Evolutionary conservation across 148 eudicot species (phyloP), one percentile per base, ranked within the genome.

Genomic region (Camellia lanceoleosa): DNA sequence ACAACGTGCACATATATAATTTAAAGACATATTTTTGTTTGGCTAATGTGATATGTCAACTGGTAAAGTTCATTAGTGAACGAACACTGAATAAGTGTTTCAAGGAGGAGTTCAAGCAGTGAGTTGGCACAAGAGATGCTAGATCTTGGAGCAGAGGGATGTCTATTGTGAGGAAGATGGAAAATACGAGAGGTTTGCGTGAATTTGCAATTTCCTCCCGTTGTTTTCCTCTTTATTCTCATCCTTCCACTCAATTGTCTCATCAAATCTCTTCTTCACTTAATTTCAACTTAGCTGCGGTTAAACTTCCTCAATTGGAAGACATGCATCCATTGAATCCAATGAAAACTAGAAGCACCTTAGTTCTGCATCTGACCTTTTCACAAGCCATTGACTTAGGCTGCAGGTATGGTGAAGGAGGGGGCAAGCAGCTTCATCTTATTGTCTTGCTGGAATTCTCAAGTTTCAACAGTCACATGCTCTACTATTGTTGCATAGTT

Each of bases 71-170:
- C 8, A 16, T 5, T 14, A 42, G 1, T 44, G 23, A 68, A 41
- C n/a, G 43, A 2, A 47, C 52, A 43, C 4, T 49, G n/a, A n/a
- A 56, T n/a, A n/a, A 47, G 55, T 23, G 51, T 49, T 70, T 70
- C 74, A 19, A 46, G 20, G 5, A 46, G 49, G 51, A 71, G 74
- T n/a, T 49, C 7, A 71, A 51, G 55, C 58, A 23, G 56, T 49
- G 51, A 43, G 72, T 43, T 15, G 72, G 72, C 72, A 68, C 20
- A 68, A 41, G 60, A 11, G 78, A 54, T 75, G 52, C 41, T 41
- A 74, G 49, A 44, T 59, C 68, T 60, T 60, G 67, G 41, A 12
- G 20, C 4, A 61, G 60, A 43, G 30, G 19, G 65, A 61, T 60
- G 19, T 75, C 55, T 75, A 5, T 11, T 63, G 44, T 6, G 44